Evolutionary conservation across 345 rosid species (phyloP).

Genomic region (Populus simonii): DNA sequence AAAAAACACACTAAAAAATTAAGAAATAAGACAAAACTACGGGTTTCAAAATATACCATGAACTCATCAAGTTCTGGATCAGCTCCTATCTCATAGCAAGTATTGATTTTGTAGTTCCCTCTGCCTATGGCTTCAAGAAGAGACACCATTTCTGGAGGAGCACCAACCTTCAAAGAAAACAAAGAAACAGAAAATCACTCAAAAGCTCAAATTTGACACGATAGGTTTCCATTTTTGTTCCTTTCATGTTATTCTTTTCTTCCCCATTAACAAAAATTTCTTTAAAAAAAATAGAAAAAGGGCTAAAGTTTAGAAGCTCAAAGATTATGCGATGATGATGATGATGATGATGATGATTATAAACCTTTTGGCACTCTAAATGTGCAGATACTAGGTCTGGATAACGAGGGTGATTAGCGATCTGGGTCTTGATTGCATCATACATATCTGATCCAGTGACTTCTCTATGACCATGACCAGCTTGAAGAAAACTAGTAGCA

Average conservation of each 20-base stretch:
- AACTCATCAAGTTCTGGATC: slow-evolving; percentile 70
- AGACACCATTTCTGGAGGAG: slow-evolving; percentile 47
- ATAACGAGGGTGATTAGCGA: slow-evolving; percentile 59
- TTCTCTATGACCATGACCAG: slow-evolving; percentile 4
- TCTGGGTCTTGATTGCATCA: slow-evolving; percentile 58
- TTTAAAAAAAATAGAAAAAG: background rate
- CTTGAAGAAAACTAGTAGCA: slow-evolving; percentile 16
- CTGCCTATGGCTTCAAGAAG: slow-evolving; percentile 49
- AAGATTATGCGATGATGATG: background rate
- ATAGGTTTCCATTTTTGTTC: background rate
- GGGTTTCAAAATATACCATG: slow-evolving; percentile 38
- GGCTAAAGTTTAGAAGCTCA: background rate
- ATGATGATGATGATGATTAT: background rate
- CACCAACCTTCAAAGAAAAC: slow-evolving; percentile 46
- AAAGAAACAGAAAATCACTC: background rate
- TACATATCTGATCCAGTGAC: slow-evolving; percentile 31
- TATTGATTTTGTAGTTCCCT: slow-evolving; percentile 24
- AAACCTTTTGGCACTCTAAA: slow-evolving; percentile 60
- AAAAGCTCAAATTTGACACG: background rate
- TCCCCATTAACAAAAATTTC: background rate
- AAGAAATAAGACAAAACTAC: background rate
- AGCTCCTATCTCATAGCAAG: slow-evolving; percentile 37
- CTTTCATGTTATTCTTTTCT: background rate
- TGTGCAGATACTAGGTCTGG: slow-evolving; percentile 56
- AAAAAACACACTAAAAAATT: background rate